Evolutionary conservation across 192 early-diverging fungal species (phyloP).

Genomic region (Backusella liffmaniae): DNA sequence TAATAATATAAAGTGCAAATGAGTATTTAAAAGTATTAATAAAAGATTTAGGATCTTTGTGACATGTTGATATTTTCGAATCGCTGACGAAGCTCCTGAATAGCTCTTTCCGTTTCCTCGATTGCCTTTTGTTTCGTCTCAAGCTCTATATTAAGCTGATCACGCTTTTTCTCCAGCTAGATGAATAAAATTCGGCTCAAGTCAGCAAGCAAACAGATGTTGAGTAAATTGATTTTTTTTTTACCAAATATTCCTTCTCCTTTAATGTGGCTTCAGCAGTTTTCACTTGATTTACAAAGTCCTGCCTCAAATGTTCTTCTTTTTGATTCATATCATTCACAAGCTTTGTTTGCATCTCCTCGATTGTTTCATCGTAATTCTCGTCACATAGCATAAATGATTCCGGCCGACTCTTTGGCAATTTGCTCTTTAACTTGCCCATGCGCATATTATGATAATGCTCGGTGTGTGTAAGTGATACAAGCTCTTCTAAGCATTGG

Average conservation of each 20-base stretch:
- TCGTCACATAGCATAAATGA: constrained; percentile 84
- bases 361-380: constrained; percentile 69
- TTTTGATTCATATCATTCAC: constrained; percentile 61
- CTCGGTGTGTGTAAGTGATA: constrained; percentile 73
- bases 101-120: neutral
- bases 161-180: neutral
- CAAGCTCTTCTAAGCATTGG: constrained; percentile 72
- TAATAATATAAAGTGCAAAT: neutral
- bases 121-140: neutral
- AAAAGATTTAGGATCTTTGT: neutral
- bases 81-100: neutral
- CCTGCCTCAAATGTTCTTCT: constrained; percentile 55
- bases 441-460: constrained; percentile 78
- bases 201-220: neutral
- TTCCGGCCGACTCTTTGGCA: constrained; percentile 62
- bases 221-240: neutral
- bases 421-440: constrained; percentile 50
- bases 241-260: constrained; percentile 46
- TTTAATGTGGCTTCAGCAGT: constrained; percentile 46
- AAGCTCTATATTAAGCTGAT: neutral
- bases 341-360: constrained; percentile 59
- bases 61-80: neutral
- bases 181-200: neutral
- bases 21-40: neutral
- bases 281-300: constrained; percentile 49